Evolutionary conservation across 2,329 filamentous ascomycete species (phyloP), one percentile per base, ranked within the genome.

Genomic region (Penicillium freii): DNA sequence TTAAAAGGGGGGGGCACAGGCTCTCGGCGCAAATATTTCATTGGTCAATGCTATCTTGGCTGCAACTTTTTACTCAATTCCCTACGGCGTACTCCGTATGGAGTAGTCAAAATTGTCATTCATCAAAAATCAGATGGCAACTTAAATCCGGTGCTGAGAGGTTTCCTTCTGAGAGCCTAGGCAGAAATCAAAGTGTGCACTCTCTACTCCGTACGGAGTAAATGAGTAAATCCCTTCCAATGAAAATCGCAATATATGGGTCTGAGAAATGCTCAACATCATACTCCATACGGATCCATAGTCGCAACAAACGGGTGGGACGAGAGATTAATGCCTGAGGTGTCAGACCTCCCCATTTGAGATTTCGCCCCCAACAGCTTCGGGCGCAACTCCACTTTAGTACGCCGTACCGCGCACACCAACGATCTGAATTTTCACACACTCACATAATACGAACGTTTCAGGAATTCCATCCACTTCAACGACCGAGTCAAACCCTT

Each of bases 401-500:
- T 80, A 73, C 0, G 79, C 82, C 46, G 77, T 40, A 23, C 5
- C 11, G n/a, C 85, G 82, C 7, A 86, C 83, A 9, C 83, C 83
- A 2, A 86, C 76, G 60, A 86, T 78, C 0, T 75, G 71, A 4
- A 82, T 83, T 1, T 82, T 83, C 0, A 79, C 72, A 0, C 80
- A 23, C 13, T 13, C 72, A 0, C 78, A 81, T 42, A 84, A 69
- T 17, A 80, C 74, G 64, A 85, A 84, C 0, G 80, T 84, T 0
- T 74, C 74, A 0, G 81, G 80, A 9, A 82, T 72, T 1, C 83
- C 83, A 1, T 85, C 84, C 0, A 81, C 82, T 66, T 85, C 83
- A 49, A 85, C 82, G 1, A 86, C 82, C 0, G 80, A 74, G 57
- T 86, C 82, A 60, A 81, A 84, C 0, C 82, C 83, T 51, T 78